Evolutionary conservation across 2,329 filamentous ascomycete species (phyloP), one percentile per base, ranked within the genome.

Genomic region (Neonectria magnoliae): DNA sequence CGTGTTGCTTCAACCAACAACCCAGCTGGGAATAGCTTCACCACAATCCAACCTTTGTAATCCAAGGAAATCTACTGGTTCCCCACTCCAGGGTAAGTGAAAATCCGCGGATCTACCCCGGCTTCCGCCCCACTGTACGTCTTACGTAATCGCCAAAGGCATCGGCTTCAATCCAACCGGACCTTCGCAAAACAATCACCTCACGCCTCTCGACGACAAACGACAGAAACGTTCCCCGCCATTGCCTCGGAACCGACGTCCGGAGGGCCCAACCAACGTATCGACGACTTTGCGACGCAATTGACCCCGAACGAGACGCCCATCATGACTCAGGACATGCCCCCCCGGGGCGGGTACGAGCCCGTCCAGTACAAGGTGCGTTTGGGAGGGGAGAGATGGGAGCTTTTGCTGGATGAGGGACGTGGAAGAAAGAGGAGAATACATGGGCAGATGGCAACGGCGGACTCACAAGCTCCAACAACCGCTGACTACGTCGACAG

Each of bases 251-350:
- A 59, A 57, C 48, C 33, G 57, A 66, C 64, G 57, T 47, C 45
- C 52, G 52, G 54, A 60, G 53, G 44, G 53, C 29, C 38, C 57
- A 55, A 60, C 60, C 60, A 65, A 45, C n/a, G 57, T 20, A 22
- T 45, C 52, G 52, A 41, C 16, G 51, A 56, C 51, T 57, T 16
- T 18, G 55, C 59, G 62, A 65, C 41, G 41, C 62, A 72, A 71
- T 72, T 67, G 59, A 68, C 52, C 66, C 33, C 51, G 55, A 25
- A 52, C 56, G 27, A 56, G 50, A 52, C 52, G 77, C 76, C 80
- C 85, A 90, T 71, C 78, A 98, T 98, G 95, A 90, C 92, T 85
- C 94, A 98, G 88, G 96, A 99, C 87, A 93, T 99, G 89, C 96
- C 96, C 85, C 96, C 96, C 75, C 81, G 83, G 78, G 96, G 95